A percentile compares a stretch with the other conserved stretches of the same genome.
These are phyloP conservation scores for Wickerhamomyces chaumierensis DNA, from an alignment of 805 yeast genomes.

Conservation along the genomic window DNA sequence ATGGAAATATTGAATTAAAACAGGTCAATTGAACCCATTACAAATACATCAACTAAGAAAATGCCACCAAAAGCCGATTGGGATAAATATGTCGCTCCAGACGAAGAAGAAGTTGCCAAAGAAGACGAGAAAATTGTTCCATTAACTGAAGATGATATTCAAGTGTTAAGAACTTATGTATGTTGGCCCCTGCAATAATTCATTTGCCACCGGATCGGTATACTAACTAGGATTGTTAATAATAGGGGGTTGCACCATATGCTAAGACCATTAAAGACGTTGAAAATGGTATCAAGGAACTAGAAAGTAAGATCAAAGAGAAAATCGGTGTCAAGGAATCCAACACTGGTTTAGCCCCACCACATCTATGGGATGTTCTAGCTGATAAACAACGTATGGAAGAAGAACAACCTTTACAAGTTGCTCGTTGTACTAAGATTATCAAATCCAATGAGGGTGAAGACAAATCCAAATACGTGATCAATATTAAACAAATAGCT, in stretches of 20 bases:
- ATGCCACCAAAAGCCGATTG: constrained; percentile 98
- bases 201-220: no score
- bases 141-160: constrained; percentile 91
- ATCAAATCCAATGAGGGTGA: constrained; percentile 56
- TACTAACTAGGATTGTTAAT: no score
- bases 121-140: constrained; percentile 73
- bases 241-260: constrained; percentile 87
- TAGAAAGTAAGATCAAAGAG: constrained; percentile 84
- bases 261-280: constrained; percentile 68
- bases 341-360: constrained; percentile 96
- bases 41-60: background rate
- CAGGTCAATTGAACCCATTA: no score
- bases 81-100: constrained; percentile 94
- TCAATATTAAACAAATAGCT: constrained; percentile 95
- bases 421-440: constrained; percentile 96
- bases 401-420: constrained; percentile 94
- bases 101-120: constrained; percentile 40
- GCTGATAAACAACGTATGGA: constrained; percentile 91
- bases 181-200: constrained; percentile 11
- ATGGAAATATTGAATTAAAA: no score
- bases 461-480: constrained; percentile 85
- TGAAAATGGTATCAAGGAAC: constrained; percentile 75
- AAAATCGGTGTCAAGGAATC: constrained; percentile 90
- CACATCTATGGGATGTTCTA: constrained; percentile 93
- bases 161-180: constrained; percentile 83